Percentiles rank a stretch among this genome's conserved stretches.
Conservation (phyloP, 129 eudicot species). For the Solidago caesia region DNA sequence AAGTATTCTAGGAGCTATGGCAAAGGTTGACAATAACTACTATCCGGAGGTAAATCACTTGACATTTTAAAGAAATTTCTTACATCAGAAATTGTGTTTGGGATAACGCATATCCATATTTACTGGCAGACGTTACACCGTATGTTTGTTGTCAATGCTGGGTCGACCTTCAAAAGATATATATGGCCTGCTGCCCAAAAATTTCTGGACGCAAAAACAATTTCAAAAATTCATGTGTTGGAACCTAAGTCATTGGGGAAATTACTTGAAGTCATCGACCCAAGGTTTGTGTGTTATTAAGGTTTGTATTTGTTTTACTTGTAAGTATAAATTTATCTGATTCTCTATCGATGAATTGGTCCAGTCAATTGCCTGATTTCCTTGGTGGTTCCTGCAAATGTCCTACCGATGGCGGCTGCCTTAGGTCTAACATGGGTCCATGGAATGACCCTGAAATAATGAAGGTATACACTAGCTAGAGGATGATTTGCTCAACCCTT, state of each 20-base stretch:
- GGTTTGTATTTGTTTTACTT: constrained; percentile 6
- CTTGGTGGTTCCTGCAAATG: constrained; percentile 89
- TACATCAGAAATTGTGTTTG: constrained; percentile 6
- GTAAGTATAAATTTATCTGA: constrained; percentile 5
- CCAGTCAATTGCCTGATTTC: constrained; percentile 91
- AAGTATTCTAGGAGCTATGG: constrained; percentile 70
- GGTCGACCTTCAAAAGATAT: constrained; percentile 72
- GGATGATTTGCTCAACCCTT: not conserved
- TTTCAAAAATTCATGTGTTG: constrained; percentile 74
- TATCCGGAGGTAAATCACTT: constrained; percentile 71
- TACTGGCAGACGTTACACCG: constrained; percentile 68
- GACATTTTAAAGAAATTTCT: not conserved
- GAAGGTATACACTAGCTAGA: constrained; percentile 48
- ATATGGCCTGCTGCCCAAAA: constrained; percentile 96
- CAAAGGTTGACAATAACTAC: constrained; percentile 75
- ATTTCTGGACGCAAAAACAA: constrained; percentile 77
- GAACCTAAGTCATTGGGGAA: constrained; percentile 76
- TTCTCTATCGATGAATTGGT: constrained; percentile 5
- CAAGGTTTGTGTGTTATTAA: constrained; percentile 45
- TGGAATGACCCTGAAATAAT: constrained; percentile 88
- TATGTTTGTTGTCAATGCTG: constrained; percentile 87
- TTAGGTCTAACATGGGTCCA: constrained; percentile 83
- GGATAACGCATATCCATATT: constrained; percentile 13
- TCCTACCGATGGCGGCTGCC: constrained; percentile 72
- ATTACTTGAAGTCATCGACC: constrained; percentile 65